These are phyloP conservation scores for Sicyos edulis DNA, from an alignment of 306 rosid genomes.

Conservation along the genomic window DNA sequence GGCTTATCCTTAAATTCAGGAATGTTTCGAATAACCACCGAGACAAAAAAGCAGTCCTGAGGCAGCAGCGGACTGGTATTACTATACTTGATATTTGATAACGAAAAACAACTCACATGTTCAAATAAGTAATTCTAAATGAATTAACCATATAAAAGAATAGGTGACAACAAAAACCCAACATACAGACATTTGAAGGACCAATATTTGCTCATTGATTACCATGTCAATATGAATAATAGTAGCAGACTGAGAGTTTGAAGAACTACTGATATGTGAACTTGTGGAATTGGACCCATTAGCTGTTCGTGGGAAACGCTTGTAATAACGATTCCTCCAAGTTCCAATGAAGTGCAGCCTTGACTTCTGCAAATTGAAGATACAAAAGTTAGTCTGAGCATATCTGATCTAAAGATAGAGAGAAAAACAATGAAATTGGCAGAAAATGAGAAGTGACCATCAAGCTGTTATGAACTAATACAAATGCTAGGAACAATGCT, in stretches of 20 bases:
- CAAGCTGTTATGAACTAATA: background rate
- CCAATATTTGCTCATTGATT: conserved; percentile 20
- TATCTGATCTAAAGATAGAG: background rate
- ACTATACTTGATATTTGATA: conserved; percentile 20
- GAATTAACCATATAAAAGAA: conserved; percentile 10
- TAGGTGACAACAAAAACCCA: conserved; percentile 11
- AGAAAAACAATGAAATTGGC: conserved; percentile 18
- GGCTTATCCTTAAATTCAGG: conserved; percentile 70
- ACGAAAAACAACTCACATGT: background rate
- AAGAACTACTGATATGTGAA: conserved; percentile 26
- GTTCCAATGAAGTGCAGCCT: conserved; percentile 93
- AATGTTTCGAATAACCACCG: conserved; percentile 67
- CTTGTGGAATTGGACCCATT: conserved; percentile 32
- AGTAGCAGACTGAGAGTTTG: conserved; percentile 29
- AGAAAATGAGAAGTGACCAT: background rate
- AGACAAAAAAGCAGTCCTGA: conserved; percentile 93
- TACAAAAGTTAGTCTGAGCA: conserved; percentile 27
- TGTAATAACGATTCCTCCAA: conserved; percentile 86
- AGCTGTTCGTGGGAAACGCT: conserved; percentile 47
- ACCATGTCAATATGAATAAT: conserved; percentile 91
- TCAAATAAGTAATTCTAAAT: background rate
- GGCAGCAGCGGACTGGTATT: conserved; percentile 27
- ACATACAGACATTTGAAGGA: conserved; percentile 6
- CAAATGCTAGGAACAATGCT: background rate
- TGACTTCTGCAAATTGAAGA: conserved; percentile 71